phyloP scores from a whole-genome alignment of 805 yeast species.

The Sungouiella blattae region DNA sequence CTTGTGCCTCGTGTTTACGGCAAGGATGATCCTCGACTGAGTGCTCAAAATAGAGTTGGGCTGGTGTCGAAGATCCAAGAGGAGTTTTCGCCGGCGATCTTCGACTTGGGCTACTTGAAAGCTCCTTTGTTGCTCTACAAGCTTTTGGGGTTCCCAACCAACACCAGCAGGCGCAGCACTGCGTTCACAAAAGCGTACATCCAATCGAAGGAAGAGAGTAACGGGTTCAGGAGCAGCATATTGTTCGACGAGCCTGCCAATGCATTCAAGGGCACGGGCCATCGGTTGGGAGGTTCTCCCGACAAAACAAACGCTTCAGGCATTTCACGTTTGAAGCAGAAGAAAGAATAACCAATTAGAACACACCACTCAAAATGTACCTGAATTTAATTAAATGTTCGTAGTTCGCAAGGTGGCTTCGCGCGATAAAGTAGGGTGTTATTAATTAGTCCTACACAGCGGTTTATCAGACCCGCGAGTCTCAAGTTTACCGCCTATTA shows the following conservation, averaged over 20 bases:
- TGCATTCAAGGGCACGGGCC: slow-evolving; percentile 35
- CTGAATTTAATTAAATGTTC: too few species aligned
- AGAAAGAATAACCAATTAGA: too few species aligned
- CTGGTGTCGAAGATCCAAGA: slow-evolving; percentile 7
- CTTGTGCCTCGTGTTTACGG: slow-evolving; percentile 31
- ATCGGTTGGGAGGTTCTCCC: slow-evolving; percentile 25
- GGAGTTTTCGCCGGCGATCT: slow-evolving; percentile 28
- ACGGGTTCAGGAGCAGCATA: neutral
- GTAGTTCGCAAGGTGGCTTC: too few species aligned
- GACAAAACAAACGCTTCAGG: neutral
- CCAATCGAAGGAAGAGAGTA: neutral
- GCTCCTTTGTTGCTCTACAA: slow-evolving; percentile 48
- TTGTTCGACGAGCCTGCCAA: neutral
- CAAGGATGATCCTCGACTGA: neutral
- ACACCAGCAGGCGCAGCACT: slow-evolving; percentile 23
- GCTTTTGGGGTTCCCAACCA: slow-evolving; percentile 27
- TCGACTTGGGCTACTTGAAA: slow-evolving; percentile 50
- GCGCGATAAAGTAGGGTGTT: too few species aligned
- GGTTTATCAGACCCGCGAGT: too few species aligned
- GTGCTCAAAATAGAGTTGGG: slow-evolving; percentile 31
- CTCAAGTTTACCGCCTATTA: too few species aligned
- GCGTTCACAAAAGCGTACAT: slow-evolving; percentile 19
- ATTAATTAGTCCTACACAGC: too few species aligned
- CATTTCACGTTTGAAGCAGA: too few species aligned
- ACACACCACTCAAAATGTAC: too few species aligned